Evolutionary conservation across 1,284 basidiomycete genomes (phyloP).

Genomic region (Cutaneotrichosporon dermatis): DNA sequence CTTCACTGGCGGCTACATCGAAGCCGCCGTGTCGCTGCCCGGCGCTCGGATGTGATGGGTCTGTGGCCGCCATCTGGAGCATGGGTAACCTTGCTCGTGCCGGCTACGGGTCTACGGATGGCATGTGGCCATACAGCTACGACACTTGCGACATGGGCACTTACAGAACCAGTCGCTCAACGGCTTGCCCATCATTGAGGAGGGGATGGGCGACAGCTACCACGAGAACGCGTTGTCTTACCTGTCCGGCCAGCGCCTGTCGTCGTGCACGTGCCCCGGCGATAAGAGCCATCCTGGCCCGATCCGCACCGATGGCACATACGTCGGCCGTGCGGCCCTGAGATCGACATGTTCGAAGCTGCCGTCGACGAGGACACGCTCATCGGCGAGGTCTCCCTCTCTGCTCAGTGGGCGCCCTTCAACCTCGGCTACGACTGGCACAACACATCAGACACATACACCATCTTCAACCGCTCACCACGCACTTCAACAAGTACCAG

Average conservation of each 20-base stretch:
- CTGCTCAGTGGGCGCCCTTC: conserved; percentile 47
- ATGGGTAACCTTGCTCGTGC: conserved; percentile 53
- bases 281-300: conserved; percentile 72
- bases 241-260: conserved; percentile 75
- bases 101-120: conserved; percentile 49
- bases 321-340: conserved; percentile 73
- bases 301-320: conserved; percentile 60
- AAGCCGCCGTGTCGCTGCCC: conserved; percentile 69
- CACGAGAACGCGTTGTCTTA: conserved; percentile 49
- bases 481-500: conserved; percentile 54
- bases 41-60: conserved; percentile 67
- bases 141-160: conserved; percentile 55
- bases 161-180: conserved; percentile 55
- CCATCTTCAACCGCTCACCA: conserved; percentile 52
- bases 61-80: conserved; percentile 58
- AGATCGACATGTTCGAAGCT: conserved; percentile 79
- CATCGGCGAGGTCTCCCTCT: conserved; percentile 43
- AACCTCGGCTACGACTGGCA: conserved; percentile 41
- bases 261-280: conserved; percentile 70
- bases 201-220: conserved; percentile 32
- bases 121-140: conserved; percentile 55
- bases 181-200: conserved; percentile 31
- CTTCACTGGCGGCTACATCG: conserved; percentile 81
- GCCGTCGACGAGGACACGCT: conserved; percentile 42
- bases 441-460: conserved; percentile 46